Evolutionary conservation across 2,329 filamentous ascomycete species (phyloP), one percentile per base, ranked within the genome.

Genomic region (Microdochium nivale): DNA sequence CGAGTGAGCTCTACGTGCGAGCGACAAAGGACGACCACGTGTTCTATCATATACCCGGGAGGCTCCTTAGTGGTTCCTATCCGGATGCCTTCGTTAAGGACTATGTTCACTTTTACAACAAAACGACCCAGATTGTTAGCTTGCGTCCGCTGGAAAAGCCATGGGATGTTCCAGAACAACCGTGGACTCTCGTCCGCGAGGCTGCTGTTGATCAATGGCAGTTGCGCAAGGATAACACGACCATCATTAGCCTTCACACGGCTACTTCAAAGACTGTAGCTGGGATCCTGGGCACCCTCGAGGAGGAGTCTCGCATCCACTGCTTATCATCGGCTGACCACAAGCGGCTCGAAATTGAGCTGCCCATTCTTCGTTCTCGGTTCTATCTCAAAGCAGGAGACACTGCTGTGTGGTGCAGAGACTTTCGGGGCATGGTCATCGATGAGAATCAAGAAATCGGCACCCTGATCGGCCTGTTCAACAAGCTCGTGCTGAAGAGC

Each of bases 371-470:
- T 0, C 67, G 71, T 3, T 62, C 83, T 0, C 66, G 68, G 0
- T 84, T 84, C 52, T 59, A 53, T 8, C 50, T 78, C 1, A 54
- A 57, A 1, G 14, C 52, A 2, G 60, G 63, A 0, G 55, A 59
- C 0, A 49, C 56, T 0, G 43, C 44, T 0, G 54, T 82, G 2
- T 51, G 58, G n/a, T 81, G 74, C 1, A 70, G 68, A 5, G 71
- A 83, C 51, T 78, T 75, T 52, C 67, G 69, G 0, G 76, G 72
- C 1, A 78, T 80, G 71, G 55, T 58, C 0, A 57, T 84, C 2
- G 76, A 81, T 54, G 14, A 53, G 0, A 25, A 68, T 11, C 79
- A 81, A 55, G 58, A 60, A 2, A 58, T 80, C 2, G 74, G 68
- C 0, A 72, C 76, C 0, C 62, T 82, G 3, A 57, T 74, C 30